phyloP scores from a whole-genome alignment of 2,329 filamentous ascomycete genomes.

The Tricladium varicosporioides region DNA sequence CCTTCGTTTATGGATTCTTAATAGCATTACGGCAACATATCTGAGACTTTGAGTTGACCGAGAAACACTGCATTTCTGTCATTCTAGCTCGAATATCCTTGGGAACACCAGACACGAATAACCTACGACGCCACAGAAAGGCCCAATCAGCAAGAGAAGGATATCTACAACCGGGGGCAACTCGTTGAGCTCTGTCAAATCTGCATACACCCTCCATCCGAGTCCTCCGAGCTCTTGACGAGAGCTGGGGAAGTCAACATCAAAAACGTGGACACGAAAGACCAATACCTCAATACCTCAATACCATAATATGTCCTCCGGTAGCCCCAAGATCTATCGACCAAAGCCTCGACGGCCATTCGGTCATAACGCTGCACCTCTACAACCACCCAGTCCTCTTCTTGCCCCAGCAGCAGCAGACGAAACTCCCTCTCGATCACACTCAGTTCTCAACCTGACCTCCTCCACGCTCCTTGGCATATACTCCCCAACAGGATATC shows the following conservation, averaged over 20 bases:
- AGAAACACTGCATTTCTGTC: neutral
- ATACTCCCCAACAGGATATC: conserved; percentile 67
- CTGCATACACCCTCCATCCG: no score
- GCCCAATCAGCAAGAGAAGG: neutral
- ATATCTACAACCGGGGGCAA: neutral
- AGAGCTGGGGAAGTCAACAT: neutral
- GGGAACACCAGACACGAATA: neutral
- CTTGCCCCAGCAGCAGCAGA: conserved; percentile 56
- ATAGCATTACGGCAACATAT: neutral
- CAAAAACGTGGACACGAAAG: neutral
- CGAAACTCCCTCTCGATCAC: conserved; percentile 63
- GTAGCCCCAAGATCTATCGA: conserved; percentile 54
- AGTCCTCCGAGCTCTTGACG: neutral
- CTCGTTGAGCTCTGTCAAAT: neutral
- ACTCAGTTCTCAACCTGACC: conserved; percentile 82
- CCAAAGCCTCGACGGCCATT: conserved; percentile 74
- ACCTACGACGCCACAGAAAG: neutral
- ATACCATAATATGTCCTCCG: neutral
- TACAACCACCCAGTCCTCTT: conserved; percentile 55
- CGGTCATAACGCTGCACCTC: conserved; percentile 50
- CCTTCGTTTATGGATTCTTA: neutral
- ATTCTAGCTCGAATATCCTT: neutral
- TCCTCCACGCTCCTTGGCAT: conserved; percentile 89
- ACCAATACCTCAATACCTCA: neutral
- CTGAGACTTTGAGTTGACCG: neutral